Conservation (phyloP, 495 filamentous ascomycete genomes). For the Penicillium dipodomyicola region DNA sequence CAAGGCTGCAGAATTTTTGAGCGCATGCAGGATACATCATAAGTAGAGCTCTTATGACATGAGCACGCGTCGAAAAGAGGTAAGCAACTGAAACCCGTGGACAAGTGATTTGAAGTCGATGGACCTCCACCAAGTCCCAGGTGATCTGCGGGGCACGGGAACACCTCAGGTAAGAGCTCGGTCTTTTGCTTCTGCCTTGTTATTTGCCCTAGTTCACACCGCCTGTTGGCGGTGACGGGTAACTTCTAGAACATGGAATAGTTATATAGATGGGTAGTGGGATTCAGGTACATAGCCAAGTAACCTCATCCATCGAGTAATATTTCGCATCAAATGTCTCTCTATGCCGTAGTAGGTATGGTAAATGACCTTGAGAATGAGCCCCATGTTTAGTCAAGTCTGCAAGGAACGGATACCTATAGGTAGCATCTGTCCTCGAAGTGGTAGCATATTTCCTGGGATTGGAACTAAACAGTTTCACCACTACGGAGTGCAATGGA, state of each 20-base stretch:
- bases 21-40: constrained; percentile 29
- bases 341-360: neutral
- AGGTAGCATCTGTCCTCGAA: neutral
- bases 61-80: constrained; percentile 12
- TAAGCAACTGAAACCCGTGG: neutral
- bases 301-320: neutral
- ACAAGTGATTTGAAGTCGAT: constrained; percentile 4
- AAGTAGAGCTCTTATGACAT: constrained; percentile 25
- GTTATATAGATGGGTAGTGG: neutral
- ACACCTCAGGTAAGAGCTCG: neutral
- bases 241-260: neutral
- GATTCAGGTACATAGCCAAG: neutral
- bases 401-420: neutral
- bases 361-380: neutral
- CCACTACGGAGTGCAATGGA: neutral
- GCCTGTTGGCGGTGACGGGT: neutral
- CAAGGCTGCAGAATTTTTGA: constrained; percentile 35
- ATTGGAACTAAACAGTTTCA: neutral
- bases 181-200: neutral
- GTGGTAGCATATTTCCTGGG: neutral
- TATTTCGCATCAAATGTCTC: neutral
- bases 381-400: neutral
- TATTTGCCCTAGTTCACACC: neutral
- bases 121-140: neutral
- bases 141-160: constrained; percentile 12